Evolutionary conservation across 1,284 basidiomycete genomes (phyloP).

Genomic region (Apiotrichum gracile): DNA sequence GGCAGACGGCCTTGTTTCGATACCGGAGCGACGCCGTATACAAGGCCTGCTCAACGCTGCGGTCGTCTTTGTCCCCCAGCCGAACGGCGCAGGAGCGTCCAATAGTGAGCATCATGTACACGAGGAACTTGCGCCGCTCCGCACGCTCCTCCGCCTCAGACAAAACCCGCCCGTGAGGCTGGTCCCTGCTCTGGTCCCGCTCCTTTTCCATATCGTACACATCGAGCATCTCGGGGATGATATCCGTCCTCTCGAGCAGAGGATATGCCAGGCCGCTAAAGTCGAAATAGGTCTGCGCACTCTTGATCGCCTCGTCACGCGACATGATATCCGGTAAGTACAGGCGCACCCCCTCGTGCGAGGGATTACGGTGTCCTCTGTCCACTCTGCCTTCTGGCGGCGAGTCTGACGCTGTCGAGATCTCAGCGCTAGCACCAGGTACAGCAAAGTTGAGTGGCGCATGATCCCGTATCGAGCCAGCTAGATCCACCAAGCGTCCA

Average conservation of each 20-base stretch:
- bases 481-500: constrained; percentile 3
- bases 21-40: constrained; percentile 18
- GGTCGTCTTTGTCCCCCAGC: constrained; percentile 13
- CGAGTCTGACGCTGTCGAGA: background rate
- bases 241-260: constrained; percentile 21
- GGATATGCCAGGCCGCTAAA: constrained; percentile 28
- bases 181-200: background rate
- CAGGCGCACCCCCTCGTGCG: background rate
- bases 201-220: constrained; percentile 13
- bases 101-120: constrained; percentile 32
- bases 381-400: background rate
- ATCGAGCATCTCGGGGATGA: constrained; percentile 21
- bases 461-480: constrained; percentile 1
- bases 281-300: constrained; percentile 23
- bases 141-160: background rate
- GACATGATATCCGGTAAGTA: constrained; percentile 3
- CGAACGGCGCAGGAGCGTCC: constrained; percentile 20
- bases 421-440: no score
- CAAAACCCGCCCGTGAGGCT: background rate
- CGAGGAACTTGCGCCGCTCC: constrained; percentile 25
- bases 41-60: background rate
- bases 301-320: constrained; percentile 18
- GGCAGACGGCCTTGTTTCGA: constrained; percentile 18
- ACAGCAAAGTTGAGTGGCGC: constrained; percentile 1
- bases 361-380: background rate